Base-by-base conservation (phyloP, 2,329 filamentous ascomycete genomes). In the Ascochyta lentis region DNA sequence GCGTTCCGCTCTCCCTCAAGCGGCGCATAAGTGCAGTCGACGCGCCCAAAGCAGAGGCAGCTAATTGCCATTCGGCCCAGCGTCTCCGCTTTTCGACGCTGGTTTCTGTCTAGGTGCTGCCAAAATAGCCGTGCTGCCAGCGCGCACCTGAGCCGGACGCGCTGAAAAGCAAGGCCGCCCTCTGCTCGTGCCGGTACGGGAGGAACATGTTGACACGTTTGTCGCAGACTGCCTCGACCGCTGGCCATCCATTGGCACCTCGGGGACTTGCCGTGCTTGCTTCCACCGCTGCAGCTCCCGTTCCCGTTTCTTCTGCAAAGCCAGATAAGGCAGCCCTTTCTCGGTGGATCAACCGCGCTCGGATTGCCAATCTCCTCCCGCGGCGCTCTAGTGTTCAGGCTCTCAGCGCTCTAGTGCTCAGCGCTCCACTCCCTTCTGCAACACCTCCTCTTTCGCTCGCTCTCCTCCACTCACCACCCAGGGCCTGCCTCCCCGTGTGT, bases 71-170 rank as follows among this genome's bases (percentile, higher is more conserved):
- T 49, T 41, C 56, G 45, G 49, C 52, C 31, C 55, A 52, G 52
- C 51, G 53, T 42, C 43, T 40, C 53, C 53, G 47, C 53, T 50
- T 50, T 40, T 33, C 31, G 37, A 50, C 16, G 43, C 37, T 34
- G 60, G 55, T 62, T 58, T 61, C 54, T 53, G 52, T 55, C 56
- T 55, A 60, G 53, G 46, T 29, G 59, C 56, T 50, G 56, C 39
- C 56, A 51, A 56, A 46, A 48, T 54, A 29, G 19, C 41, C 19
- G 41, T 34, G 41, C 41, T 38, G 50, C 35, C 38, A 43, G 44
- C 39, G 40, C 31, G 42, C 23, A 37, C 44, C 40, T 38, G 39
- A 40, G 33, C 48, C 40, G 41, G 16, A 16, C 16, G 42, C 34
- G 55, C 49, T 58, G 57, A 53, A 54, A 53, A 57, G 40, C 49